A percentile compares a stretch with the other conserved stretches of the same genome.
Conservation (phyloP, 2,329 filamentous ascomycete species). For the Grosmannia clavigera region DNA sequence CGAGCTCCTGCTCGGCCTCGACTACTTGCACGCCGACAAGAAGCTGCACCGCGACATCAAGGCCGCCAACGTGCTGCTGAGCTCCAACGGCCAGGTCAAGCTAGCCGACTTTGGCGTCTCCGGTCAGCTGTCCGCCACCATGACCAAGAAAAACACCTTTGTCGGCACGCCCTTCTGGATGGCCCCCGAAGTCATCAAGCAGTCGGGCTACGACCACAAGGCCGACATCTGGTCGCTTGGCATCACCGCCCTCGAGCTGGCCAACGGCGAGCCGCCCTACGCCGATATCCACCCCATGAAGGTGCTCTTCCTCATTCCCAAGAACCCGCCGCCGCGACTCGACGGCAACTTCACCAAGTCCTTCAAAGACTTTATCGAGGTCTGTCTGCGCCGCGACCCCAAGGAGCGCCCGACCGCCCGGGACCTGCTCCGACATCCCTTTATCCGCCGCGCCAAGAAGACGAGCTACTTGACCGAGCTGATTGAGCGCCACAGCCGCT, state of each 20-base stretch:
- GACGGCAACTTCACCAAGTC: conserved; percentile 70
- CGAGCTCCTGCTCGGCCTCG: conserved; percentile 78
- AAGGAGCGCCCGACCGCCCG: conserved; percentile 76
- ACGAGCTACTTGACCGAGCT: conserved; percentile 94
- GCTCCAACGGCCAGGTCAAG: conserved; percentile 89
- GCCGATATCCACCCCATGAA: conserved; percentile 98
- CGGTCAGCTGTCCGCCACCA: conserved; percentile 88
- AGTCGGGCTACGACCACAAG: conserved; percentile 95
- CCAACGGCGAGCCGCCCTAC: conserved; percentile 85
- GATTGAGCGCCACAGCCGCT: conserved; percentile 81
- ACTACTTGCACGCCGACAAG: conserved; percentile 89
- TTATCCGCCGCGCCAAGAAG: conserved; percentile 83
- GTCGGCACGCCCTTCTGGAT: conserved; percentile 99
- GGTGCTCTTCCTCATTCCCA: conserved; percentile 89
- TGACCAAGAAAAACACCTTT: conserved; percentile 99
- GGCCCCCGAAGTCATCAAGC: conserved; percentile 97
- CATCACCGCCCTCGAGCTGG: conserved; percentile 85
- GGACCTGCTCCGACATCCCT: conserved; percentile 79
- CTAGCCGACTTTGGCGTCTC: conserved; percentile 95
- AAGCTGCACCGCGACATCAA: conserved; percentile 97
- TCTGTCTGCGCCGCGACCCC: conserved; percentile 80
- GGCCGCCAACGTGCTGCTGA: conserved; percentile 85
- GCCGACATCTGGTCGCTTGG: conserved; percentile 96
- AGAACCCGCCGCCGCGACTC: conserved; percentile 75
- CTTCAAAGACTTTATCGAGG: conserved; percentile 74